Base-by-base conservation (phyloP, 164 flowering plant genomes). In the Annona squamosa region DNA sequence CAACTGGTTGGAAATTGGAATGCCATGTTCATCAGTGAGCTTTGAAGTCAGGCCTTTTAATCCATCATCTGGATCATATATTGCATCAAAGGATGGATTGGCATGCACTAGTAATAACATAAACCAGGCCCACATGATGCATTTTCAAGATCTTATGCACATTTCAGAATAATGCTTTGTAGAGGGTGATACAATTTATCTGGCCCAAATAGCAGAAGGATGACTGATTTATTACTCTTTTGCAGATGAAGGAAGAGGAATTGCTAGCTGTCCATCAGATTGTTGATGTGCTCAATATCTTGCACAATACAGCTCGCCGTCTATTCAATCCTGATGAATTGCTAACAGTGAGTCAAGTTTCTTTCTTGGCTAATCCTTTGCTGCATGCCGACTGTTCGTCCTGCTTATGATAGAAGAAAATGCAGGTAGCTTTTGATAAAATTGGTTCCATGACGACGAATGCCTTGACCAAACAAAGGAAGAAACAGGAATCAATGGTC, bases 161-260 rank as follows among this genome's bases (percentile, higher is more conserved):
- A 26, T 26, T 26, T 26, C 37, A 26, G 37, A 26, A 26, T 26
- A 26, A 26, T 26, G 37, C 37, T 1, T 26, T 26, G 37, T 26
- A 26, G 37, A 26, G 37, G 37, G 37, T 26, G 37, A 26, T 26
- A 26, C 37, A 26, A 26, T 26, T 26, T 26, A 26, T 26, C 37
- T 2, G 9, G 59, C 59, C 13, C 59, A 7, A 52, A 52, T 52
- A 52, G 13, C 59, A 0, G 59, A 52, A 52, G 9, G 37, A 63
- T 17, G n/a, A 63, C 18, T 19, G 16, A 63, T 6, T 63, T 3
- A 43, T 2, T 42, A 6, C 17, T 66, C 26, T 12, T 3, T 26
- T 83, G 84, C 92, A 95, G 99, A 90, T 93, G 93, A 95, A 91
- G 77, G 99, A 95, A 79, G 91, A 89, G 18, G 90, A 92, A 82